These are phyloP conservation scores for Blakeslea trispora DNA, from an alignment of 371 early-diverging fungal species.

Conservation along the genomic window DNA sequence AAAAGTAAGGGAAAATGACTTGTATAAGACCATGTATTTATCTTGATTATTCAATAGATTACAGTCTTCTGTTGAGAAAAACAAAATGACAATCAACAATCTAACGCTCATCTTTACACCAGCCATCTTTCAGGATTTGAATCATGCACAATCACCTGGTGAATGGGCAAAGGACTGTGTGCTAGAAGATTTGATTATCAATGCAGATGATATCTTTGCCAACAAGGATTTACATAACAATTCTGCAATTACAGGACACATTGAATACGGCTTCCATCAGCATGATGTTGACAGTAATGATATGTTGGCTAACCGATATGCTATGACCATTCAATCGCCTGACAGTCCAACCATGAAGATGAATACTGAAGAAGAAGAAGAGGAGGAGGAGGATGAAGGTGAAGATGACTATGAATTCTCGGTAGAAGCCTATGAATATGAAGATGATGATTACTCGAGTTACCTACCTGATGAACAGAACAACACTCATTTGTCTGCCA, in stretches of 20 bases:
- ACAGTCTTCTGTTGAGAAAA: slow-evolving; percentile 48
- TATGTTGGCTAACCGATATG: slow-evolving; percentile 22
- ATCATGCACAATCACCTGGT: slow-evolving; percentile 48
- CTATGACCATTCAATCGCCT: slow-evolving; percentile 27
- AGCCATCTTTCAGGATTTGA: slow-evolving; percentile 64
- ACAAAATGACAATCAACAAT: slow-evolving; percentile 61
- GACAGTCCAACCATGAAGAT: slow-evolving; percentile 19
- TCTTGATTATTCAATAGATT: slow-evolving; percentile 14
- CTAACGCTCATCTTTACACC: slow-evolving; percentile 61
- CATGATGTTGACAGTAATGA: slow-evolving; percentile 1
- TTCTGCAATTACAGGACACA: slow-evolving; percentile 50
- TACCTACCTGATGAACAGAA: background rate
- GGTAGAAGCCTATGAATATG: slow-evolving; percentile 11
- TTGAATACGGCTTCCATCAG: slow-evolving; percentile 44
- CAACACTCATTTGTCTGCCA: background rate
- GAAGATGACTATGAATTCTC: slow-evolving; percentile 15
- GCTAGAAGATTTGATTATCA: slow-evolving; percentile 46
- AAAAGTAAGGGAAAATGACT: slow-evolving; percentile 35
- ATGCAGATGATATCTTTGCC: slow-evolving; percentile 43
- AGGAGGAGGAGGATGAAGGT: too few relatives aligned
- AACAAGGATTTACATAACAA: slow-evolving; percentile 48
- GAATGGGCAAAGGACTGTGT: slow-evolving; percentile 54
- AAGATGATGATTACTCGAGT: background rate
- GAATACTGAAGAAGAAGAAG: slow-evolving; percentile 2
- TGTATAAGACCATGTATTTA: too few relatives aligned